Conservation (phyloP, 2,329 filamentous ascomycete genomes). For the Cadophora sp. region DNA sequence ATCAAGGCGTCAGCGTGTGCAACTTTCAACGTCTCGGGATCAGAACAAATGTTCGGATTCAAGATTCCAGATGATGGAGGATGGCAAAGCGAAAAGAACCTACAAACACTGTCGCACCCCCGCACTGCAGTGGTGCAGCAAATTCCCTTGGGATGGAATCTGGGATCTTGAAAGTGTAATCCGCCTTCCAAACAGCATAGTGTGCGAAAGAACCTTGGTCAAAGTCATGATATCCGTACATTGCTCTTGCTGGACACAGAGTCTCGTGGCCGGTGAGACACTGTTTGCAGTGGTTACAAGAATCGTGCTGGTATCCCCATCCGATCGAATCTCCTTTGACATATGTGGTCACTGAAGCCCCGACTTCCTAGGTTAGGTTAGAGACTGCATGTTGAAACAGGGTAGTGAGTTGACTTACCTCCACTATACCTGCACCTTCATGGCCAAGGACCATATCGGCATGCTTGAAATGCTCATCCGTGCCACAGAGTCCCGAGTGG, state of each 20-base stretch:
- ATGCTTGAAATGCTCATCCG: slow-evolving; percentile 53
- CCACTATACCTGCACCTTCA: slow-evolving; percentile 57
- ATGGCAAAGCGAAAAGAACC: background rate
- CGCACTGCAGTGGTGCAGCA: slow-evolving; percentile 51
- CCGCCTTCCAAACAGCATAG: slow-evolving; percentile 49
- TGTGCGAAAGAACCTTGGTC: slow-evolving; percentile 57
- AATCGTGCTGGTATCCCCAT: slow-evolving; percentile 53
- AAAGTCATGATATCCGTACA: slow-evolving; percentile 52
- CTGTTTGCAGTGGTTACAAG: slow-evolving; percentile 53
- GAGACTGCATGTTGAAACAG: background rate
- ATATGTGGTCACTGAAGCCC: slow-evolving; percentile 49
- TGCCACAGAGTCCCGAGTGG: slow-evolving; percentile 72
- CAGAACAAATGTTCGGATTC: no score
- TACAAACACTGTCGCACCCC: slow-evolving; percentile 51
- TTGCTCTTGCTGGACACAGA: slow-evolving; percentile 50
- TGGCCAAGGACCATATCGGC: slow-evolving; percentile 55
- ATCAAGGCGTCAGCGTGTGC: no score
- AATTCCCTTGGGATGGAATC: slow-evolving; percentile 47
- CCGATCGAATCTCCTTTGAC: slow-evolving; percentile 55
- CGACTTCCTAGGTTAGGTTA: slow-evolving; percentile 43
- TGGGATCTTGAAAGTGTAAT: slow-evolving; percentile 51
- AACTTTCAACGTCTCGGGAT: no score
- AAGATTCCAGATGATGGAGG: no score
- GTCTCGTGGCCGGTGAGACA: slow-evolving; percentile 54
- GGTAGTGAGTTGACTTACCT: slow-evolving; percentile 33